Evolutionary conservation across 1,284 basidiomycete genomes (phyloP).

Genomic region (Heterobasidion annosum): DNA sequence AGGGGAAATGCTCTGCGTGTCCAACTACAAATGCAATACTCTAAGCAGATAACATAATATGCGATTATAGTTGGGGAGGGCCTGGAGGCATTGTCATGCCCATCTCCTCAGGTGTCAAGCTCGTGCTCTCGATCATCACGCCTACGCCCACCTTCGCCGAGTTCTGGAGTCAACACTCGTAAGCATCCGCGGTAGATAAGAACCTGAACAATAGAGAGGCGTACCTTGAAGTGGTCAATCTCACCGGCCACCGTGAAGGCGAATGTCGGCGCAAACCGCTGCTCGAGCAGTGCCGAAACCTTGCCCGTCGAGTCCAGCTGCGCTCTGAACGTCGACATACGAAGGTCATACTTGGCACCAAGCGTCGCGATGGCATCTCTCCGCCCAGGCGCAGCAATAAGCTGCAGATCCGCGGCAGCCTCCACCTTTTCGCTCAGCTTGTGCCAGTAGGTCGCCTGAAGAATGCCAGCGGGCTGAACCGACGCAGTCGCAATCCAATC

Average conservation of each 20-base stretch:
- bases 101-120: constrained; percentile 75
- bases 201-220: constrained; percentile 11
- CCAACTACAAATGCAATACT: constrained; percentile 1
- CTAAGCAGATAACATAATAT: neutral
- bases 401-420: constrained; percentile 90
- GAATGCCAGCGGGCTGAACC: constrained; percentile 77
- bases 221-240: constrained; percentile 96
- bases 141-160: constrained; percentile 91
- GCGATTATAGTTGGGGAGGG: neutral
- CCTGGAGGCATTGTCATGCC: constrained; percentile 30
- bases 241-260: constrained; percentile 93
- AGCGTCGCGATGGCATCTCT: constrained; percentile 90
- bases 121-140: constrained; percentile 89
- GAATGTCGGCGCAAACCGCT: constrained; percentile 92
- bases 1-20: neutral
- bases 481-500: constrained; percentile 94
- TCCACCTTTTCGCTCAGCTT: constrained; percentile 96
- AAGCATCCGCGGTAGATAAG: neutral
- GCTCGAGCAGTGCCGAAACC: constrained; percentile 91
- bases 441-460: constrained; percentile 96
- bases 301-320: constrained; percentile 92
- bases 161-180: constrained; percentile 42
- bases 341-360: constrained; percentile 95
- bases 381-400: constrained; percentile 70
- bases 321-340: constrained; percentile 88